Evolutionary conservation across 331 rosid genomes (phyloP).

Genomic region (Acacia pycnantha): DNA sequence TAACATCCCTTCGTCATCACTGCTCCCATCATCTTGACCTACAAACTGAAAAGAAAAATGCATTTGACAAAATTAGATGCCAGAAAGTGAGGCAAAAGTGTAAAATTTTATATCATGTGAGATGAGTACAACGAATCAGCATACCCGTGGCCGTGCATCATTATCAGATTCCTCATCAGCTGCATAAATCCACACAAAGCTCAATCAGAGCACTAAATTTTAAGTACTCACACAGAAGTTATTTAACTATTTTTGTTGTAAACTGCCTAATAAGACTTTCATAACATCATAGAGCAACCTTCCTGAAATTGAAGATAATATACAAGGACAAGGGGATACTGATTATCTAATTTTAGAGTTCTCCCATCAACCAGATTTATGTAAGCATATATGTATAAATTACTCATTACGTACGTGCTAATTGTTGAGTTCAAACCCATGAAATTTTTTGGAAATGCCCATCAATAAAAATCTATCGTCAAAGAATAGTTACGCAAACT

Average conservation of each 20-base stretch:
- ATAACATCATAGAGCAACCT: background rate
- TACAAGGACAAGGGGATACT: background rate
- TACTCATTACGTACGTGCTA: background rate
- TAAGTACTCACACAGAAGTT: slow-evolving; percentile 8
- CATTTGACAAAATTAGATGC: slow-evolving; percentile 27
- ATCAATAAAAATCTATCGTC: slow-evolving; percentile 21
- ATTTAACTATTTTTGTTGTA: slow-evolving; percentile 17
- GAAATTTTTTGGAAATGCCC: slow-evolving; percentile 12
- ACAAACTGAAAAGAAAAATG: slow-evolving; percentile 46
- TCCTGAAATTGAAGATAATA: background rate
- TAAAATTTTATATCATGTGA: slow-evolving; percentile 10
- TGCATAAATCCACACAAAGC: slow-evolving; percentile 41
- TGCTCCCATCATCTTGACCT: slow-evolving; percentile 70
- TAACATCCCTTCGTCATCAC: slow-evolving; percentile 88
- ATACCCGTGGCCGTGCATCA: slow-evolving; percentile 52
- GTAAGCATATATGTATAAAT: background rate
- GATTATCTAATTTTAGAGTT: background rate
- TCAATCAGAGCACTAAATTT: slow-evolving; percentile 34
- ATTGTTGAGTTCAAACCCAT: background rate
- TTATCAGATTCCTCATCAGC: slow-evolving; percentile 69
- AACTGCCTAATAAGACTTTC: background rate
- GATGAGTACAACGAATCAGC: slow-evolving; percentile 9
- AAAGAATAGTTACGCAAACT: slow-evolving; percentile 27
- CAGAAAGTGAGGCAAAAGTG: slow-evolving; percentile 15
- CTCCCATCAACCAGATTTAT: background rate